Base-by-base conservation (phyloP, 805 yeast species). In the Candida piceae region DNA sequence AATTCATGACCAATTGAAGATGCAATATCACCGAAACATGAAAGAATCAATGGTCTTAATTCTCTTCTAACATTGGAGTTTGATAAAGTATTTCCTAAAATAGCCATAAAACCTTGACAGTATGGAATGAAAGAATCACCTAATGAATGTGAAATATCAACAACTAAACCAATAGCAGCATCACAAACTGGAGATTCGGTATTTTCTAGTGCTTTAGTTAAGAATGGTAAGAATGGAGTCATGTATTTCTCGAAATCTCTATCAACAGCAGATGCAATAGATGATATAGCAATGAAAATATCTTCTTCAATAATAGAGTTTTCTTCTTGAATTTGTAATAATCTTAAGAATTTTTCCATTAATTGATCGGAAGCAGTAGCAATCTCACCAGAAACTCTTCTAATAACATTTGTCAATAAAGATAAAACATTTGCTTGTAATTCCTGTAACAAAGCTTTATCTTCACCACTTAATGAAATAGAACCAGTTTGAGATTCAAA, bases 11-110 rank as follows among this genome's bases (percentile, higher is more conserved):
- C 97, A 43, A 89, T 78, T 11, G 93, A 80, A 1, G 95, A 76
- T 4, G 97, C 97, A 53, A 93, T 76, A 61, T 93, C 98, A 46
- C 98, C 98, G 60, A 93, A 86, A 53, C 95, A 87, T 10, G 97
- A 85, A 48, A 93, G 66, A 20, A 90, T 86, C 16, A 86, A 72
- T 13, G 97, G 96, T 59, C 85, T 80, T 48, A 90, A 70, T 45
- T 87, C 96, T 41, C 85, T 76, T 56, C 81, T 81, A 15, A 86
- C 79, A 39, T 73, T 75, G 29, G 73, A 70, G 50, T 75, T 75
- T 40, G 82, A 77, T 44, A 93, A 70, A 53, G 78, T 77, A 33
- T 73, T 70, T 36, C 95, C 90, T 55, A 93, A 72, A 32, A 83
- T 82, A 35, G 76, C 75, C 95, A 93, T 88, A 55, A 90, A 74